Evolutionary conservation across 2,329 filamentous ascomycete genomes (phyloP).

Genomic region (Scytalidium lignicola): DNA sequence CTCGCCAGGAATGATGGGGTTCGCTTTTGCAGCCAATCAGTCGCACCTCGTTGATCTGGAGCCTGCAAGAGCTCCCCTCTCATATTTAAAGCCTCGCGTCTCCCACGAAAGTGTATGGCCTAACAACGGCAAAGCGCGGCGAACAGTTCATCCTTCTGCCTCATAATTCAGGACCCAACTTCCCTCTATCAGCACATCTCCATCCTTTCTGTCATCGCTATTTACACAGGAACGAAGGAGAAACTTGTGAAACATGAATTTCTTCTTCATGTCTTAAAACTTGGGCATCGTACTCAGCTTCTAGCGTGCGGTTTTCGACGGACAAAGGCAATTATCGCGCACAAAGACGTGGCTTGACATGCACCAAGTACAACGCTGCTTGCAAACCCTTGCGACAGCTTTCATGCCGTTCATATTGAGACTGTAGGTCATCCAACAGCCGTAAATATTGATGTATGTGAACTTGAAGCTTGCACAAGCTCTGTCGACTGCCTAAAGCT

Average conservation of each 20-base stretch:
- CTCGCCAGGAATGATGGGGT: background rate
- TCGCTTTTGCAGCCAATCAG: background rate
- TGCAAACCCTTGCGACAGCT: conserved; percentile 17
- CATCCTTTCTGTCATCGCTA: background rate
- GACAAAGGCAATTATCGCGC: background rate
- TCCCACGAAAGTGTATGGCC: background rate
- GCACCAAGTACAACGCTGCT: background rate
- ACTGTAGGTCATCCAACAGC: conserved; percentile 28
- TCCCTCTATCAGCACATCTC: background rate
- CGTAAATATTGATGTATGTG: conserved; percentile 20
- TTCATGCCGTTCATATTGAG: conserved; percentile 23
- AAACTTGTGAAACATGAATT: background rate
- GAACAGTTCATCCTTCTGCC: background rate
- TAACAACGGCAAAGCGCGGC: background rate
- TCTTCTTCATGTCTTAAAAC: background rate
- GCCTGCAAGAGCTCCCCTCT: background rate
- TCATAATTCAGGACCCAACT: background rate
- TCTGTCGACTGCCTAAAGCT: conserved; percentile 7
- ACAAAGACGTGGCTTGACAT: background rate
- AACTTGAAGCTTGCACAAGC: conserved; percentile 17
- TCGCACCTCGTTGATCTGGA: background rate
- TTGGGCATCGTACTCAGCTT: background rate
- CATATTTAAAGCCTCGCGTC: background rate
- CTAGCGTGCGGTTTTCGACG: background rate
- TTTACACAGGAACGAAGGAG: background rate